These are phyloP conservation scores for Fraxinus dipetala DNA, from an alignment of 305 asterid species.

Conservation along the genomic window DNA sequence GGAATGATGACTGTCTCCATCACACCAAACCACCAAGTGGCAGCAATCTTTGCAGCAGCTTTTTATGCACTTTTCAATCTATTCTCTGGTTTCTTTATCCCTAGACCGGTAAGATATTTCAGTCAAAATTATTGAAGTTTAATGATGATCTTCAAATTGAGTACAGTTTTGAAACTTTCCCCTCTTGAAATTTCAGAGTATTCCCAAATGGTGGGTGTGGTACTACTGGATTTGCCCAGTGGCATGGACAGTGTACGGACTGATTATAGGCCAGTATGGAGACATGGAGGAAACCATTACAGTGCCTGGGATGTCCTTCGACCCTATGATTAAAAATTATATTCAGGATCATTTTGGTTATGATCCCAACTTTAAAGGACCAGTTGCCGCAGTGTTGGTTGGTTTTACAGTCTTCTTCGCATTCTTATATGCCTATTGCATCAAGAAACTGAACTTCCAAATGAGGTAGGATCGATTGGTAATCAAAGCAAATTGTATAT, in stretches of 20 bases:
- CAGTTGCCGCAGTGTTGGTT: conserved; percentile 50
- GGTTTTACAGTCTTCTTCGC: conserved; percentile 61
- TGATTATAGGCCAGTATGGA: conserved; percentile 58
- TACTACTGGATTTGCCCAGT: conserved; percentile 71
- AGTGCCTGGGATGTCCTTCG: conserved; percentile 27
- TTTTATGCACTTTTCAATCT: conserved; percentile 70
- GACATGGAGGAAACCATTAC: conserved; percentile 39
- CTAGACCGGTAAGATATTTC: conserved; percentile 58
- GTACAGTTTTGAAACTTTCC: neutral
- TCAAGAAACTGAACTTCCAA: conserved; percentile 63
- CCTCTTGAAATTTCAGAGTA: conserved; percentile 35
- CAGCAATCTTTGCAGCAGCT: conserved; percentile 63
- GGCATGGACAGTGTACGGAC: conserved; percentile 69
- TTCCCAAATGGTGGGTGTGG: conserved; percentile 61
- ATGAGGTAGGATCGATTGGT: conserved; percentile 31
- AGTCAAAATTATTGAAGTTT: neutral
- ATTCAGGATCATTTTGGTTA: conserved; percentile 50
- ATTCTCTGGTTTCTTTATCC: conserved; percentile 75
- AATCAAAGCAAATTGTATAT: conserved; percentile 23
- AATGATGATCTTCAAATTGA: neutral
- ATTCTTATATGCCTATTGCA: conserved; percentile 54
- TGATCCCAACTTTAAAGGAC: conserved; percentile 50
- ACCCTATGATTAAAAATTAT: conserved; percentile 39
- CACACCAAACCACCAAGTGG: conserved; percentile 68
- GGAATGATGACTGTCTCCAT: conserved; percentile 84